Evolutionary conservation across 352 stramenopile genomes (phyloP), one percentile per base, ranked within the genome.

Genomic region (Phytophthora megakarya): DNA sequence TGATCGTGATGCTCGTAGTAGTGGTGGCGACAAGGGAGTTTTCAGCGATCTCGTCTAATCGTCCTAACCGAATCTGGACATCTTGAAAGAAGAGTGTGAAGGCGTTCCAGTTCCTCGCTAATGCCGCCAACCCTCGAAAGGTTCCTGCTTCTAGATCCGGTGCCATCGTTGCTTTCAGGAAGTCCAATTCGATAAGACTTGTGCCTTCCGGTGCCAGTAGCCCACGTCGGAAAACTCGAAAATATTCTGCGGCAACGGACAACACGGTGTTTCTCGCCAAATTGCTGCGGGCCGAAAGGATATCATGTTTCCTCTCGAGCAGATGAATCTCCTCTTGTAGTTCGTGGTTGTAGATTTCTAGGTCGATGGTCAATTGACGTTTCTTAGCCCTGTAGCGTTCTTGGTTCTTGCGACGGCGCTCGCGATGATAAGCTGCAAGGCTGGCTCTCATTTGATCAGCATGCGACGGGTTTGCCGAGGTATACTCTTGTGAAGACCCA

Each of bases 21-120:
- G 47, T 44, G 8, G 47, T 44, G 12, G 32, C 32, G 3, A 55
- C 21, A 1, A 55, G 47, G 6, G 33, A 30, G 25, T 46, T 11
- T 33, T 46, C 49, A 9, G 33, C 49, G 22, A 57, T 5, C 16
- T 57, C 22, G 11, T 46, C 35, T 37, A 57, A 25, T 46, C 48
- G 48, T 0, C 19, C 12, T 7, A 56, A 8, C 5, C 37, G 48
- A 25, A 56, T 18, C 5, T 44, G 11, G 33, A 46, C 33, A 16
- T 56, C 21, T 23, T 33, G 15, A 22, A 56, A 56, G 15, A 10
- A 25, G 1, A 38, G 48, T 3, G 33, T 56, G 15, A 56, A 56
- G 16, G 43, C 21, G 16, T 47, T 46, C 49, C 49, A 47, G 49
- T 47, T 57, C 33, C 35, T 57, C 2, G 23, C 35, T 5, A 47